phyloP scores from a whole-genome alignment of 352 stramenopile species.

The Globisporangium uncinulatum region DNA sequence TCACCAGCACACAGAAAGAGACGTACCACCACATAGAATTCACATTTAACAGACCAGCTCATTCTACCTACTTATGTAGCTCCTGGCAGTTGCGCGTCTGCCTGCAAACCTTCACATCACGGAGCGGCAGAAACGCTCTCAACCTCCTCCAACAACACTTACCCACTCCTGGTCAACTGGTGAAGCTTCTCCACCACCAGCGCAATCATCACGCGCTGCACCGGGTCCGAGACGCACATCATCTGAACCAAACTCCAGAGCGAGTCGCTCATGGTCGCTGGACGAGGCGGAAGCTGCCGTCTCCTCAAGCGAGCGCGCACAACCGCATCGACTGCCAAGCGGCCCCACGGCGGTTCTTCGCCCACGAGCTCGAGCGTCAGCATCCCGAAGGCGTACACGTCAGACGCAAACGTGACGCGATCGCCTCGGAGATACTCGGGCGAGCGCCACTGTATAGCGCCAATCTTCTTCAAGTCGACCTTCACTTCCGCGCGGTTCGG shows the following conservation, averaged over 20 bases:
- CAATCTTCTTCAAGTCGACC: not conserved
- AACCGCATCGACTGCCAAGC: not conserved
- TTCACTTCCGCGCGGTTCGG: conserved; percentile 3
- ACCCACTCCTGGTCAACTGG: not conserved
- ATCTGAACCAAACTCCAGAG: conserved; percentile 16
- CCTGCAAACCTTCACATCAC: too few relatives aligned
- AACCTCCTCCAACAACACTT: too few relatives aligned
- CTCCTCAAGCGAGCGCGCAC: conserved; percentile 8
- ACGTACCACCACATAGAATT: too few relatives aligned
- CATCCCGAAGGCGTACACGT: conserved; percentile 23
- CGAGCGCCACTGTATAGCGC: conserved; percentile 15
- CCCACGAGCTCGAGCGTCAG: conserved; percentile 17
- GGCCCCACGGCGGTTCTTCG: conserved; percentile 9
- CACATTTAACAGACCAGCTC: too few relatives aligned
- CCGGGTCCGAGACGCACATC: conserved; percentile 12
- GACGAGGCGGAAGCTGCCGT: not conserved
- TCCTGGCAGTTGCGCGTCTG: too few relatives aligned
- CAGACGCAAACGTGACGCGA: conserved; percentile 11
- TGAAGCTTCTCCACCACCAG: conserved; percentile 1
- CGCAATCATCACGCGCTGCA: conserved; percentile 4
- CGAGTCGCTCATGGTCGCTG: not conserved
- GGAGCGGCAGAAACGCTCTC: too few relatives aligned
- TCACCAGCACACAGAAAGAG: too few relatives aligned
- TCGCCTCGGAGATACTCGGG: conserved; percentile 7
- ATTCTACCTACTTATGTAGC: too few relatives aligned